phyloP scores from a whole-genome alignment of 352 stramenopile species.

The Globisporangium takayamanum region DNA sequence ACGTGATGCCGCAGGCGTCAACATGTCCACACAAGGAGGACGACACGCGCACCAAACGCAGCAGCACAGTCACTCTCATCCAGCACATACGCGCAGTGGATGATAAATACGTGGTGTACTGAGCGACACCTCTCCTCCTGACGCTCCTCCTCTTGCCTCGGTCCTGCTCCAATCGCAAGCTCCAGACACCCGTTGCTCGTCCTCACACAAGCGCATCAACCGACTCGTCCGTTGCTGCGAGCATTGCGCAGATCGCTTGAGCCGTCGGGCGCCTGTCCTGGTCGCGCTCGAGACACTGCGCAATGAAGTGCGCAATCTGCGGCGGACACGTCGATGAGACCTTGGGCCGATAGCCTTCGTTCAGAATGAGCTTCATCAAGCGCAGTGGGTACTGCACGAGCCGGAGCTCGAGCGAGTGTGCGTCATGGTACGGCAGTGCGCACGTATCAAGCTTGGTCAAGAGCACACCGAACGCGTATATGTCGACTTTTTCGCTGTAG shows the following conservation, averaged over 20 bases:
- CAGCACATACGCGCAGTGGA: no score
- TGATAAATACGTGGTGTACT: no score
- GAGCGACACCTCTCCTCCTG: no score
- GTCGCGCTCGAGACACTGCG: conserved; percentile 44
- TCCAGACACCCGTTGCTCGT: no score
- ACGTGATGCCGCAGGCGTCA: no score
- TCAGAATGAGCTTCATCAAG: conserved; percentile 51
- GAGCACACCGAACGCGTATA: conserved; percentile 76
- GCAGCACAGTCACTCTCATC: no score
- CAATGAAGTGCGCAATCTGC: conserved; percentile 51
- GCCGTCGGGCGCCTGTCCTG: conserved; percentile 41
- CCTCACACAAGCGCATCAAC: conserved; percentile 9
- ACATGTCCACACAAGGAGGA: no score
- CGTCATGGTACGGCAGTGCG: conserved; percentile 57
- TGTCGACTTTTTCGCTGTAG: conserved; percentile 71
- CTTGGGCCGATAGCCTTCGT: conserved; percentile 48
- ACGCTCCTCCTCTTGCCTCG: no score
- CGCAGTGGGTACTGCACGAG: conserved; percentile 47
- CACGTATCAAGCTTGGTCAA: conserved; percentile 71
- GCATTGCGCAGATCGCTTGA: conserved; percentile 33
- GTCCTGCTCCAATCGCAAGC: no score
- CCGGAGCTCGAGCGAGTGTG: conserved; percentile 27
- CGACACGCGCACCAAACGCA: no score
- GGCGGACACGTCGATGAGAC: conserved; percentile 48
- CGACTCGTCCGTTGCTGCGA: conserved; percentile 9